Evolutionary conservation across 2,329 filamentous ascomycete species (phyloP), one percentile per base, ranked within the genome.

Genomic region (Trichoderma sp.): DNA sequence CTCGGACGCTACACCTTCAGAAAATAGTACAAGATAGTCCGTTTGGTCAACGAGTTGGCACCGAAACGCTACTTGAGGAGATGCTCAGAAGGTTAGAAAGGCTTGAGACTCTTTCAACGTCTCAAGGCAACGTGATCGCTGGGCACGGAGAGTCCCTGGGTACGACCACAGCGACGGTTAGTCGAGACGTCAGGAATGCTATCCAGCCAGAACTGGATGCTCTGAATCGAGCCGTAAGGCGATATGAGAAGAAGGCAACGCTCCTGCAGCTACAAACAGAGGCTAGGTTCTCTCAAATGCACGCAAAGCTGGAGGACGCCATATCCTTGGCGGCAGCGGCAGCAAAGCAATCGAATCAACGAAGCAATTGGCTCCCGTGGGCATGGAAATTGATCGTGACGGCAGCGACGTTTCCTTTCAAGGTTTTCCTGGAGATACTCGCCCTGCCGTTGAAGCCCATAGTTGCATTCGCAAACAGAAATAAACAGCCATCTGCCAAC

Each of bases 211-310:
- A 98, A 72, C 86, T 98, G 6, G 95, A 98, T 76, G 93, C 94
- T 0, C 84, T 98, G 36, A 96, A 94, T 76, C 91, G 95, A 62
- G 95, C 95, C 4, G 92, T 98, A 58, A 89, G 95, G 24, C 90
- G 94, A 43, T 97, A 97, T 77, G 95, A 98, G 83, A 98, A 97
- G 83, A 93, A 94, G 76, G 90, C 92, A 5, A 91, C 91, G 0
- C 85, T 95, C 8, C 87, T 94, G 32, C 88, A 92, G 11, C 86
- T 92, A 70, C 91, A 95, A 77, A 93, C 91, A 3, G 94, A 97
- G 74, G 88, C 90, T 9, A 89, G 92, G 28, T 88, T 98, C 72
- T 87, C 89, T 53, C 87, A 90, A 24, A 84, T 97, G 5, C 92
- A 97, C 74, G 84, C 85, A 0, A 87, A 92, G 43, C 81, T 97